phyloP scores from a whole-genome alignment of 805 yeast species.

The Metschnikowia arizonensis region DNA sequence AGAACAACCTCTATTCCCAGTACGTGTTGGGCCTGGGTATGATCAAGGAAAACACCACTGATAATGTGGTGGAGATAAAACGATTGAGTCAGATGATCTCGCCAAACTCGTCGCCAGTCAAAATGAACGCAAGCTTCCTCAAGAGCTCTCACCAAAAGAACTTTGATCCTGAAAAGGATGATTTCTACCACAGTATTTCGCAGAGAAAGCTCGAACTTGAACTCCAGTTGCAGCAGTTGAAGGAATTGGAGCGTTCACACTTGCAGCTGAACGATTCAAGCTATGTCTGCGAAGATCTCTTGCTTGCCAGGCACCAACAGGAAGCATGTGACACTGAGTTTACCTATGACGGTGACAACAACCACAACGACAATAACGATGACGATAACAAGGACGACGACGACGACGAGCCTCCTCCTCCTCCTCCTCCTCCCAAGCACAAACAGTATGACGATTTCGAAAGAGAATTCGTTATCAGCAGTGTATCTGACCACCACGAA shows the following conservation, averaged over 20 bases:
- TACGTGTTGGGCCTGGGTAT: slow-evolving; percentile 17
- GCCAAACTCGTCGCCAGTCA: slow-evolving; percentile 23
- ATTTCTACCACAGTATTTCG: slow-evolving; percentile 22
- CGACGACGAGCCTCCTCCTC: slow-evolving; percentile 32
- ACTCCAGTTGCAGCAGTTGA: slow-evolving; percentile 33
- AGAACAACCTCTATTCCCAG: slow-evolving; percentile 15
- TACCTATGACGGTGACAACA: slow-evolving; percentile 27
- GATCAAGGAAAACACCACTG: slow-evolving; percentile 13
- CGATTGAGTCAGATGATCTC: slow-evolving; percentile 16
- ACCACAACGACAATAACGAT: too few species aligned
- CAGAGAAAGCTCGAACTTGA: slow-evolving; percentile 38
- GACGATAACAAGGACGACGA: slow-evolving; percentile 31
- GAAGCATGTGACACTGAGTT: slow-evolving; percentile 25
- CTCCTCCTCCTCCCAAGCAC: slow-evolving; percentile 38
- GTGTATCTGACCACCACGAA: slow-evolving; percentile 23
- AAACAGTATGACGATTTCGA: slow-evolving; percentile 29
- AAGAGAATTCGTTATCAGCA: slow-evolving; percentile 13
- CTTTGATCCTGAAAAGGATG: slow-evolving; percentile 11
- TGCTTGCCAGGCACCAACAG: slow-evolving; percentile 22
- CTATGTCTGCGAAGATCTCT: slow-evolving; percentile 33
- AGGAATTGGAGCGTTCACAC: slow-evolving; percentile 25
- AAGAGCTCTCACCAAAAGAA: background rate
- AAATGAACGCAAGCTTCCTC: slow-evolving; percentile 1
- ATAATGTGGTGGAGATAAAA: slow-evolving; percentile 12
- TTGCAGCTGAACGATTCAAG: slow-evolving; percentile 23